phyloP scores from a whole-genome alignment of 768 basidiomycete genomes.

The Cystobasidium tubakii region DNA sequence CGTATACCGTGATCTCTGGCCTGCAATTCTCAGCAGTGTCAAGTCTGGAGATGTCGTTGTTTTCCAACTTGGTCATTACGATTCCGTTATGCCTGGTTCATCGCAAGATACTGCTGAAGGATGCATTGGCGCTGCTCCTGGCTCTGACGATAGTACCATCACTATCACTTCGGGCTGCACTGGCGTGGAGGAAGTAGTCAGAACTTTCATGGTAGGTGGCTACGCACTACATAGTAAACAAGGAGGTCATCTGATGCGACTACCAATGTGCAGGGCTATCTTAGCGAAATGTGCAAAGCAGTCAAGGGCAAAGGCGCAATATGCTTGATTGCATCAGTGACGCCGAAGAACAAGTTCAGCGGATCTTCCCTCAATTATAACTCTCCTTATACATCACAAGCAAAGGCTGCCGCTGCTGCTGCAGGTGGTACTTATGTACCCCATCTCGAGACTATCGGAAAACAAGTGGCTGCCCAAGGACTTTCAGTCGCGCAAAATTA shows the following conservation, averaged over 20 bases:
- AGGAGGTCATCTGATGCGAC: too few species aligned
- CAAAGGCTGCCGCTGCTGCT: constrained; percentile 15
- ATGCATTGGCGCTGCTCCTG: constrained; percentile 16
- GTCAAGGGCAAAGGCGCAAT: constrained; percentile 23
- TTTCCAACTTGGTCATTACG: constrained; percentile 28
- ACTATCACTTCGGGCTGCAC: constrained; percentile 24
- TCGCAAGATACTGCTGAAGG: constrained; percentile 21
- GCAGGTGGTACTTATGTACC: constrained; percentile 16
- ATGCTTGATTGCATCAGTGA: constrained; percentile 26
- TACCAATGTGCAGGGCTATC: neutral
- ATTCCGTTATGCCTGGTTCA: neutral
- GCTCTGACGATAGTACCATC: neutral
- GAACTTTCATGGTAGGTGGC: constrained; percentile 7
- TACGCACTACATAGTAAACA: too few species aligned
- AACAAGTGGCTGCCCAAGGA: constrained; percentile 1
- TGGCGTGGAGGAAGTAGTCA: constrained; percentile 9
- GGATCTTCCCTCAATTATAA: neutral
- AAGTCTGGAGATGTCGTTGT: constrained; percentile 25
- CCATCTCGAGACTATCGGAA: constrained; percentile 10
- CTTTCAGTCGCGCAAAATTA: neutral
- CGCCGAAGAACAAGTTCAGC: constrained; percentile 34
- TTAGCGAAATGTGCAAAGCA: constrained; percentile 25
- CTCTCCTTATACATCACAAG: constrained; percentile 12
- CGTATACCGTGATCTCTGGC: constrained; percentile 11
- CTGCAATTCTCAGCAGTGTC: constrained; percentile 11